Percentiles rank a stretch among this genome's conserved stretches.
Evolutionary conservation across 2,329 filamentous ascomycete species (phyloP).

Genomic region (Colletotrichum viniferum): DNA sequence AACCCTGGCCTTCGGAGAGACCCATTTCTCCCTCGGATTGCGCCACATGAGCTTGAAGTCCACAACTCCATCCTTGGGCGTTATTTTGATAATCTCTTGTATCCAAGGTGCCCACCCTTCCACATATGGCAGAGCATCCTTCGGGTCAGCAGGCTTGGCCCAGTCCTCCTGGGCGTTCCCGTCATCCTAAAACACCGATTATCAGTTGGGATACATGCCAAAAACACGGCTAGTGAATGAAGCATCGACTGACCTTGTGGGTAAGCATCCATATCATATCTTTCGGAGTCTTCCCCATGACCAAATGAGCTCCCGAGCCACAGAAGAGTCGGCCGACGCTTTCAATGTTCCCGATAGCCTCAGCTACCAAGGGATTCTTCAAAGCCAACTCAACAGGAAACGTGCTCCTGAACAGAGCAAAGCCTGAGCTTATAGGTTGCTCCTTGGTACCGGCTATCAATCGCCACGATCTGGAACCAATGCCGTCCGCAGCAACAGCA

Average conservation of each 20-base stretch:
- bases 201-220: not conserved
- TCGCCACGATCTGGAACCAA: not conserved
- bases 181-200: not conserved
- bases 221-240: not conserved
- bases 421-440: not conserved
- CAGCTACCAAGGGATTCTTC: not conserved
- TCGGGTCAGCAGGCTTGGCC: not conserved
- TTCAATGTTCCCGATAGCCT: not conserved
- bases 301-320: not conserved
- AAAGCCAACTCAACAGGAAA: not conserved
- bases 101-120: not conserved
- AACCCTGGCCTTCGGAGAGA: conserved; percentile 35
- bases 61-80: conserved; percentile 30
- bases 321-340: not conserved
- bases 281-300: not conserved
- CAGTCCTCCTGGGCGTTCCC: not conserved
- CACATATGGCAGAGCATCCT: not conserved
- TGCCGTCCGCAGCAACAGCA: not conserved
- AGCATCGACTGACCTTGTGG: not conserved
- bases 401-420: not conserved
- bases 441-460: not conserved
- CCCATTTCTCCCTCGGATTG: conserved; percentile 41
- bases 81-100: not conserved
- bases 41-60: conserved; percentile 47
- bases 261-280: not conserved